Evolutionary conservation across 169 alveolate genomes (phyloP).

Genomic region (Eimeria acervulina): DNA sequence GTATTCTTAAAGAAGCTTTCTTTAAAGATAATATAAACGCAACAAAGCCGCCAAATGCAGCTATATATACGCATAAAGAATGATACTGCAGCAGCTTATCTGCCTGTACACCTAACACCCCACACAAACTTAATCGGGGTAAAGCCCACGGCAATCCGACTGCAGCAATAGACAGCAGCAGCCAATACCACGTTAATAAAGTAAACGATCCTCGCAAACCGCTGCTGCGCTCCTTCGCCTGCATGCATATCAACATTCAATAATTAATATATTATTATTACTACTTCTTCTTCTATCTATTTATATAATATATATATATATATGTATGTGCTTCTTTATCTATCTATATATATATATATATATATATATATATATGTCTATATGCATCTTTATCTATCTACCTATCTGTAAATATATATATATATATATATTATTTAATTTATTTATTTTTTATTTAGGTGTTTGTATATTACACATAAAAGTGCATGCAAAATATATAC

Average conservation of each 20-base stretch:
- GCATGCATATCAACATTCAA: neutral
- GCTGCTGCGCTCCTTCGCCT: conserved; percentile 88
- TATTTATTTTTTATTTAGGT: too few species aligned
- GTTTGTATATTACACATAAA: too few species aligned
- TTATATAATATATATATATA: too few species aligned
- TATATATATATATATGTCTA: too few species aligned
- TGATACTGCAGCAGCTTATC: conserved; percentile 88
- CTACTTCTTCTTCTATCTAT: too few species aligned
- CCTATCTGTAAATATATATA: too few species aligned
- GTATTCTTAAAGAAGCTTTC: conserved; percentile 92
- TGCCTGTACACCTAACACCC: neutral
- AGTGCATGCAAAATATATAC: too few species aligned
- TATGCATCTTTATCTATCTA: too few species aligned
- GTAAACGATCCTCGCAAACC: conserved; percentile 83
- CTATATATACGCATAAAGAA: conserved; percentile 92
- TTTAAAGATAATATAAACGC: conserved; percentile 95
- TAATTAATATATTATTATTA: too few species aligned
- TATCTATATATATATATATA: too few species aligned
- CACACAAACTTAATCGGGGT: neutral
- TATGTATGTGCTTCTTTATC: too few species aligned
- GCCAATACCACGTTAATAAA: conserved; percentile 90
- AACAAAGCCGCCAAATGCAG: conserved; percentile 94
- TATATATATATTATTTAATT: too few species aligned
- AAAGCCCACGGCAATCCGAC: conserved; percentile 84
- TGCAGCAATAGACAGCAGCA: conserved; percentile 87